Evolutionary conservation across 371 early-diverging fungal genomes (phyloP).

Genomic region (Fennellomyces sp.): DNA sequence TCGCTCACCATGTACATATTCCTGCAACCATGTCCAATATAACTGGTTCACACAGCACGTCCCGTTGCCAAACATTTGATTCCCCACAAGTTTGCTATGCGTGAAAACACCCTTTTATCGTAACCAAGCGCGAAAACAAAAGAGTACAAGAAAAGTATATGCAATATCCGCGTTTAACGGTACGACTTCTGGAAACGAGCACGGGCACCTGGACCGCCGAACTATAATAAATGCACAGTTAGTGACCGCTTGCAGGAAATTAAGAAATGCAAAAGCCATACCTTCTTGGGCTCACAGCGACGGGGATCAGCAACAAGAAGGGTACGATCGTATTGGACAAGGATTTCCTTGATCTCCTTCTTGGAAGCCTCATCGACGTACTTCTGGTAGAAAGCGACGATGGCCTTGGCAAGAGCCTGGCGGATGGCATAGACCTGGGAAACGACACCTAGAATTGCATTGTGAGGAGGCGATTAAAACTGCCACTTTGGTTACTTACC

Average conservation of each 20-base stretch:
- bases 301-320: slow-evolving; percentile 99
- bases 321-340: slow-evolving; percentile 97
- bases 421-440: slow-evolving; percentile 99
- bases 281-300: slow-evolving; percentile 99
- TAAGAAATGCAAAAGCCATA: slow-evolving; percentile 4
- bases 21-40: no score
- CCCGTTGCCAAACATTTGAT: neutral
- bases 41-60: no score
- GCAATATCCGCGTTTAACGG: slow-evolving; percentile 69
- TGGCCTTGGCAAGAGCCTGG: slow-evolving; percentile 99
- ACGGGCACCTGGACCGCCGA: slow-evolving; percentile 99
- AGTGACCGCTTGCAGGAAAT: neutral
- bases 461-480: neutral
- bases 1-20: no score
- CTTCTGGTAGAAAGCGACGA: slow-evolving; percentile 99
- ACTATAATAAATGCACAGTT: no score
- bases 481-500: slow-evolving; percentile 63
- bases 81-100: neutral
- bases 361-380: slow-evolving; percentile 98
- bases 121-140: neutral
- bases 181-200: slow-evolving; percentile 99
- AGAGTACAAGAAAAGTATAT: slow-evolving; percentile 1
- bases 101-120: slow-evolving; percentile 3
- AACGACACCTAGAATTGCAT: slow-evolving; percentile 58
- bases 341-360: slow-evolving; percentile 98